Base-by-base conservation (phyloP, 305 asterid species). In the Fraxinus dipetala region DNA sequence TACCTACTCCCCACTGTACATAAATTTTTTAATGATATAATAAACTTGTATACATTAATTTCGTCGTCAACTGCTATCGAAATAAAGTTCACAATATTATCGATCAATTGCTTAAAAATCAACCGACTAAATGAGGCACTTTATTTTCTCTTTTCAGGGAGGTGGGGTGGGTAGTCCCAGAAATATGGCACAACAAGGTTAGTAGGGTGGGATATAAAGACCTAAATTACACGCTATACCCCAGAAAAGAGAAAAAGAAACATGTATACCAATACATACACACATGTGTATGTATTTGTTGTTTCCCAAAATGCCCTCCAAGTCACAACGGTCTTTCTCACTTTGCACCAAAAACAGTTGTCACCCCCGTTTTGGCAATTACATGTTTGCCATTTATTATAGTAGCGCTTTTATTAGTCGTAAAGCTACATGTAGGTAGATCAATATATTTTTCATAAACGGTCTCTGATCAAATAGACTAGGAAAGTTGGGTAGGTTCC, bases 311-410 rank as follows among this genome's bases (percentile, higher is more conserved):
- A 85, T 86, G 82, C 87, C 70, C 85, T 77, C 77, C 84, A 81
- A 70, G 77, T 81, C 86, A 76, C 90, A 90, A 92, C 92, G 92
- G 90, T 86, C 85, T 84, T 78, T 51, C 85, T 59, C 32, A 83
- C 83, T 85, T 85, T 35, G 87, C 87, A 30, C 88, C 79, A 81
- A 83, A 84, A 80, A 83, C 87, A 84, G 89, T 83, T 78, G 88
- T 83, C 81, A 36, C 36, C 38, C 77, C 79, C 75, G 76, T 83
- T 51, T 76, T 74, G 26, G 81, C 78, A 83, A 79, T 51, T 65
- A 13, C 3, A 6, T 5, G 31, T 32, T 35, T 87, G 51, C 84
- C 89, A 90, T 61, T 38, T 16, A 8, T 43, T 18, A 22, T 5
- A 3, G 18, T 2, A 9, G 11, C 14, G 63, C 36, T 63, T 56